Base-by-base conservation (phyloP, 306 rosid species). In the Malus orientalis region DNA sequence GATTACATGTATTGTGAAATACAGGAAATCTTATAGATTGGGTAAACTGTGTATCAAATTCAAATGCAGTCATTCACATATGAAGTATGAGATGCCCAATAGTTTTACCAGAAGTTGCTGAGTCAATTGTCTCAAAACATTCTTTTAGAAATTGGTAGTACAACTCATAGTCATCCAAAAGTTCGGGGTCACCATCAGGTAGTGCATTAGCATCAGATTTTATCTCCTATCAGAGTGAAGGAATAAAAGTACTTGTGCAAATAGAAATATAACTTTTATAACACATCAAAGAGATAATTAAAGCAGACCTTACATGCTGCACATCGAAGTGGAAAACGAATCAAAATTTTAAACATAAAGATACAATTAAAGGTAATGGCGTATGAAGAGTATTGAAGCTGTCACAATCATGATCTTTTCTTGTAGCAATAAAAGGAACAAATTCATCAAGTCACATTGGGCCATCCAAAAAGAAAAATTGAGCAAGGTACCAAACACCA, bases 171-270 rank as follows among this genome's bases (percentile, higher is more conserved):
- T 58, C 62, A 9, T 58, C 62, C 62, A 58, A 58, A 20, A 10
- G 63, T 11, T 58, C 1, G 0, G 32, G 64, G 32, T 58, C 32
- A 42, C 86, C 93, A 57, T 81, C 91, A 53, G 54, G 72, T 33
- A 20, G 80, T 15, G 51, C 45, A 40, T 29, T 86, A 68, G 81
- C 87, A 29, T 71, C 87, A 47, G 60, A 45, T 40, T 33, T 74
- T 18, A 84, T 65, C 76, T 87, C 92, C 94, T 93, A 83, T 62
- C 40, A 82, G 27, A 79, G 70, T 29, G 14, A 45, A 82, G 53
- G 44, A 18, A 44, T 47, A 32, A 2, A 20, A 69, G 19, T 30
- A 77, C 22, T n/a, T 8, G 29, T 73, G 53, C 38, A 1, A 33
- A 33, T 33, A 33, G 38, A 33, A 33, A 5, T 33, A 5, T 0